A percentile compares a stretch with the other conserved stretches of the same genome.
Conservation (phyloP, 805 yeast species). For the Candida maesae region DNA sequence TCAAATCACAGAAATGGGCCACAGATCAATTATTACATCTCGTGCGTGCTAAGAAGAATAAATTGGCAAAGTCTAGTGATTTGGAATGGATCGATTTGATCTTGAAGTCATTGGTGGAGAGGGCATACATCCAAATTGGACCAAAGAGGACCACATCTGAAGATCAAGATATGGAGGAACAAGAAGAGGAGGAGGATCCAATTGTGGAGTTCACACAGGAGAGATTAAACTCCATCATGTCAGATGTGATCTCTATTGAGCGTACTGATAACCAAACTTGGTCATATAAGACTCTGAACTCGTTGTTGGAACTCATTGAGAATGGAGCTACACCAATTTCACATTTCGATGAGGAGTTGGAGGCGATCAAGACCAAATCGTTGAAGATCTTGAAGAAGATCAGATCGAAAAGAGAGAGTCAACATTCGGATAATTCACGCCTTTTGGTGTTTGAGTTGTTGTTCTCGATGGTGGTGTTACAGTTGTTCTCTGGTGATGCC, state of each 20-base stretch:
- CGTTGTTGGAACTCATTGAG: constrained; percentile 29
- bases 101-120: constrained; percentile 28
- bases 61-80: constrained; percentile 21
- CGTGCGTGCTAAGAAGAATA: constrained; percentile 41
- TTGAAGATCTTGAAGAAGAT: constrained; percentile 45
- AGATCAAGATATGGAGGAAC: constrained; percentile 12
- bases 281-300: constrained; percentile 52
- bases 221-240: constrained; percentile 63
- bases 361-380: constrained; percentile 44
- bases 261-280: constrained; percentile 50
- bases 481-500: constrained; percentile 68
- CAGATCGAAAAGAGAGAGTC: constrained; percentile 32
- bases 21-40: constrained; percentile 55
- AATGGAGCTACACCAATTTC: constrained; percentile 28
- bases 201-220: constrained; percentile 49
- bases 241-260: constrained; percentile 47
- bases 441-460: constrained; percentile 69
- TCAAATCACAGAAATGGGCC: constrained; percentile 42
- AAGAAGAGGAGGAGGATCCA: constrained; percentile 19
- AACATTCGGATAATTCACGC: constrained; percentile 31
- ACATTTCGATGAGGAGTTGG: constrained; percentile 58
- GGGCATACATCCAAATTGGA: constrained; percentile 28
- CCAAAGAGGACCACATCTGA: too few relatives aligned
- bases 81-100: constrained; percentile 30
- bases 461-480: constrained; percentile 72